Percentiles rank a stretch among this genome's conserved stretches.
phyloP scores from a whole-genome alignment of 2,329 filamentous ascomycete species.

The Rutstroemia sydowiana region DNA sequence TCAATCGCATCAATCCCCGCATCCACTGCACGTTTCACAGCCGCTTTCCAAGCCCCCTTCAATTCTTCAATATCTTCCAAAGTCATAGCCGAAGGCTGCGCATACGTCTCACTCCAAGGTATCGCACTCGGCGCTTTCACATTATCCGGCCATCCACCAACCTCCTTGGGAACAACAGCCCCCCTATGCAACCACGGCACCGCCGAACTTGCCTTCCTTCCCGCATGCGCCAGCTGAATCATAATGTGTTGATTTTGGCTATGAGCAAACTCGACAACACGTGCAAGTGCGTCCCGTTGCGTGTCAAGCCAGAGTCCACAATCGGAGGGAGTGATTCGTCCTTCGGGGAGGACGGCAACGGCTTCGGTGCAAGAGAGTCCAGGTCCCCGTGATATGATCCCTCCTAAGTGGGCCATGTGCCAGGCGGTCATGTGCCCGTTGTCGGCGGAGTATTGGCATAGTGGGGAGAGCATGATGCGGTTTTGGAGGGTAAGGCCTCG shows the following conservation, averaged over 20 bases:
- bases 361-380: conserved; percentile 72
- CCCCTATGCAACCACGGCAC: conserved; percentile 55
- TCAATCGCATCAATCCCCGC: conserved; percentile 70
- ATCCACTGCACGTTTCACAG: conserved; percentile 52
- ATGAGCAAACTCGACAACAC: conserved; percentile 72
- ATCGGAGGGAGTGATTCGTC: conserved; percentile 77
- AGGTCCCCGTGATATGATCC: conserved; percentile 69
- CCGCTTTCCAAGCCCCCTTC: conserved; percentile 53
- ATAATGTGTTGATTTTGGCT: conserved; percentile 68
- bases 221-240: conserved; percentile 77
- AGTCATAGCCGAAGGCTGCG: conserved; percentile 60
- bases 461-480: conserved; percentile 54
- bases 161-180: conserved; percentile 42
- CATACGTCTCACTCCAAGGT: conserved; percentile 54
- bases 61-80: conserved; percentile 58
- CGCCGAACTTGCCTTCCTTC: conserved; percentile 56
- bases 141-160: conserved; percentile 50
- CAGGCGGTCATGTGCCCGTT: conserved; percentile 71
- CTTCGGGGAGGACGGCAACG: conserved; percentile 65
- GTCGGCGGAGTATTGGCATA: conserved; percentile 61
- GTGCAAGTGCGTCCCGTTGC: conserved; percentile 61
- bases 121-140: conserved; percentile 45
- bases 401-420: conserved; percentile 76
- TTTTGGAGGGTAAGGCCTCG: conserved; percentile 54
- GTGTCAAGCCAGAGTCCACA: conserved; percentile 76